Evolutionary conservation across 2,329 filamentous ascomycete species (phyloP), one percentile per base, ranked within the genome.

Genomic region (Thielaviopsis punctulata): DNA sequence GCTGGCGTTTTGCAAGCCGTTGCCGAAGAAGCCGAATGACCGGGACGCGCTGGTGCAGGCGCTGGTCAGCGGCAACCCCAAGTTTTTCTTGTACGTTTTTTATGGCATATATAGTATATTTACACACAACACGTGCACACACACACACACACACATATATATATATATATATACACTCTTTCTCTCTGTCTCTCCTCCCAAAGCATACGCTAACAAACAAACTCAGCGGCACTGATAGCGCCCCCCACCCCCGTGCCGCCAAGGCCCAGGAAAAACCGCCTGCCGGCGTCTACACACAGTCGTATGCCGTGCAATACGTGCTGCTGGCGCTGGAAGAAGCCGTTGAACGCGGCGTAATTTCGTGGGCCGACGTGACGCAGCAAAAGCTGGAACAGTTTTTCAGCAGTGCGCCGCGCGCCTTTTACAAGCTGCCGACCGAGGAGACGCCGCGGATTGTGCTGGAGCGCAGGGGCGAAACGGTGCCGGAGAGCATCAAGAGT

Each of bases 281-380:
- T 0, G 85, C 85, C 0, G 85, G 85, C 4, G 84, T 89, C 44
- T 90, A 87, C 63, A 89, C 85, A 1, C 85, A 90, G 66, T 80
- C 82, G 3, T 80, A 80, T 61, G 79, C 79, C 0, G 71, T 79
- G 1, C 78, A 79, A 52, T 72, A 80, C 47, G 80, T 86, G 46
- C 66, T 87, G 22, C 60, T 68, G 30, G 74, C 70, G 0, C 66
- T 87, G 41, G 76, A 84, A 63, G 74, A 77, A 58, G 83, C 73
- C 4, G 68, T 82, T 3, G 68, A 69, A 56, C 68, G 72, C 10
- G 73, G 72, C 1, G 69, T 74, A 33, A 69, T 80, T 45, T 61
- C 62, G 6, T 70, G 73, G 52, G 65, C 62, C 0, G 70, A 75
- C n/a, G 65, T 80, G 8, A 77, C 75, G 4, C 68, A 73, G 56